Percentiles rank a stretch among this genome's conserved stretches.
Evolutionary conservation across 1,139 yeast species (phyloP).

Genomic region (Spathaspora sp.): DNA sequence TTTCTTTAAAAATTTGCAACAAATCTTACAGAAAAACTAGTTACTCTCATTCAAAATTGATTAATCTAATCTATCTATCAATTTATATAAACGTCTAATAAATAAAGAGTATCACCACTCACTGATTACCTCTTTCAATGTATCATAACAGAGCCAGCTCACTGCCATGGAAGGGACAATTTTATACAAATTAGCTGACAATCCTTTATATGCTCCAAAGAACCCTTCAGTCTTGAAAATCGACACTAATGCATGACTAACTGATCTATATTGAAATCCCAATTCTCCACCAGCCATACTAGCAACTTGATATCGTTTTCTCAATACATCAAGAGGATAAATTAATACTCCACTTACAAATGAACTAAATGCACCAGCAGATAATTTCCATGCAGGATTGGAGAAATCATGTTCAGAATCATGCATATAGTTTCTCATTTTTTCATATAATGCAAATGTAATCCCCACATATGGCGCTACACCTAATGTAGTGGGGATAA

Average conservation of each 20-base stretch:
- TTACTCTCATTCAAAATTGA: background rate
- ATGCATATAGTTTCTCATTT: constrained; percentile 59
- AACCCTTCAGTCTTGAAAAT: constrained; percentile 76
- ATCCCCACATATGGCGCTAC: constrained; percentile 96
- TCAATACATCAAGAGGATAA: constrained; percentile 85
- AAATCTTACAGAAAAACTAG: too few species aligned
- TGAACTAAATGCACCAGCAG: constrained; percentile 76
- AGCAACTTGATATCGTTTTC: constrained; percentile 90
- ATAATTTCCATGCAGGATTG: constrained; percentile 57
- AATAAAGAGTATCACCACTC: constrained; percentile 25
- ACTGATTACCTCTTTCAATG: constrained; percentile 45
- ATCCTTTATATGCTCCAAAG: constrained; percentile 82
- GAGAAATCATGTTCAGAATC: constrained; percentile 33
- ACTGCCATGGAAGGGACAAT: constrained; percentile 96
- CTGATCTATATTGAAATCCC: constrained; percentile 78
- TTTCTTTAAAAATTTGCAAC: background rate
- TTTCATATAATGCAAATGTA: constrained; percentile 88
- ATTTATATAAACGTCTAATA: constrained; percentile 3
- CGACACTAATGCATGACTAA: constrained; percentile 65
- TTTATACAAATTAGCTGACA: constrained; percentile 84
- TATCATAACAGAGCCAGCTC: constrained; percentile 85
- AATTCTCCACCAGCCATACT: constrained; percentile 75
- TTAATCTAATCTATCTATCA: background rate
- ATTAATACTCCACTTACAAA: constrained; percentile 78
- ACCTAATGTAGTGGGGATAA: constrained; percentile 85